Percentiles rank a stretch among this genome's conserved stretches.
Conservation (phyloP, 441 rosid genomes). For the Populus hybrid region DNA sequence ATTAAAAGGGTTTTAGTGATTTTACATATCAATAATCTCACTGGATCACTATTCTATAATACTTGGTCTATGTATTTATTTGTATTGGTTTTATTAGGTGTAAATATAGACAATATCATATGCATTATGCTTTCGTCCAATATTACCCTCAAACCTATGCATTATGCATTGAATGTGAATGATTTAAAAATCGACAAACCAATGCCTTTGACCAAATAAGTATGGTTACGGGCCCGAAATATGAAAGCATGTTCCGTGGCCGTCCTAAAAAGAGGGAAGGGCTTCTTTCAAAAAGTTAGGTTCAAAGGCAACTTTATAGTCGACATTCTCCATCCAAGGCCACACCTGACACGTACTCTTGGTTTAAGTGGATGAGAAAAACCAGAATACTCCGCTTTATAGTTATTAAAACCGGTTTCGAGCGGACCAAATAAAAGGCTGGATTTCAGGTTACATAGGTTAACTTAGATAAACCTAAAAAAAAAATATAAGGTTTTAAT, state of each 20-base stretch:
- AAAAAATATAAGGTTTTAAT: too few species aligned
- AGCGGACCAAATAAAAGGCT: too few species aligned
- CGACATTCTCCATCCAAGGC: conserved; percentile 15
- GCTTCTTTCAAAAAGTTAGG: not conserved
- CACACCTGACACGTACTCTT: conserved; percentile 2
- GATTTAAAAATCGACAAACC: conserved; percentile 11
- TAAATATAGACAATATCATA: too few species aligned
- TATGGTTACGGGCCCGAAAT: not conserved
- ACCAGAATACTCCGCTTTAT: conserved; percentile 5
- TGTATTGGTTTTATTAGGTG: too few species aligned
- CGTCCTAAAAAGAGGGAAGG: conserved; percentile 28
- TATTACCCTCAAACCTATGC: not conserved
- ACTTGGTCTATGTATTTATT: too few species aligned
- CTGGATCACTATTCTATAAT: too few species aligned
- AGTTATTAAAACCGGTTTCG: too few species aligned
- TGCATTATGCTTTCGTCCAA: not conserved
- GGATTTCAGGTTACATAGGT: too few species aligned
- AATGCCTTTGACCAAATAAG: conserved; percentile 2
- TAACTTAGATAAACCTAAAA: too few species aligned
- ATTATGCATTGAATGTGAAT: conserved; percentile 26
- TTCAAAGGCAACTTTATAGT: not conserved
- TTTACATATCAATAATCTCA: too few species aligned
- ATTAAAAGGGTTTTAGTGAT: too few species aligned
- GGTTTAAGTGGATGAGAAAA: not conserved
- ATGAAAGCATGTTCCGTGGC: conserved; percentile 22